phyloP scores from a whole-genome alignment of 768 basidiomycete genomes.

The Trametes cubensis region DNA sequence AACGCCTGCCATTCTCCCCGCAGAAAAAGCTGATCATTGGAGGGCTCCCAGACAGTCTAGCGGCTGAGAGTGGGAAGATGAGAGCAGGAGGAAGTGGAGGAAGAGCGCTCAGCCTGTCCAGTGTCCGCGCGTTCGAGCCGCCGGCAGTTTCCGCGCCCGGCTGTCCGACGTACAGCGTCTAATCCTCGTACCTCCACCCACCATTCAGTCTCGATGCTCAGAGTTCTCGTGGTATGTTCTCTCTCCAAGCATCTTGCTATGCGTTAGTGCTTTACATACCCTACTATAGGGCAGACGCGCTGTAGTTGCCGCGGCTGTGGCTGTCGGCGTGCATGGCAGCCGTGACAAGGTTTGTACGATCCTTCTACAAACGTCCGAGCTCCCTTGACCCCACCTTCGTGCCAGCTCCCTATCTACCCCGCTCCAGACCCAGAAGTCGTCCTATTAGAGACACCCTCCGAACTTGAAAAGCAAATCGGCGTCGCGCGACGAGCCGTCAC shows the following conservation, averaged over 20 bases:
- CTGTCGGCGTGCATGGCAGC: constrained; percentile 23
- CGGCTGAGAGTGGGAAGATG: too few species aligned
- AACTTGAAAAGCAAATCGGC: constrained; percentile 78
- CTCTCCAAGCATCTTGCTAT: too few species aligned
- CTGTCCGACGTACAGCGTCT: background rate
- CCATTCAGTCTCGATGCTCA: constrained; percentile 3
- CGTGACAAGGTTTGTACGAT: constrained; percentile 27
- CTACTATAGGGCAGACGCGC: constrained; percentile 23
- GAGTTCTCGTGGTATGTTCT: constrained; percentile 6
- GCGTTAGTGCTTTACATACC: background rate
- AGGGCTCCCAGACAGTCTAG: too few species aligned
- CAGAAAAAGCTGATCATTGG: too few species aligned
- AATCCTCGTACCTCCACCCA: background rate
- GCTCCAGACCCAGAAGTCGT: constrained; percentile 59
- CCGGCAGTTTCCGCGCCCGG: background rate
- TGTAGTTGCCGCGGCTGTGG: constrained; percentile 20
- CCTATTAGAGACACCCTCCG: constrained; percentile 73
- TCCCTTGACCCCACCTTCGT: background rate
- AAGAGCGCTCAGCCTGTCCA: too few species aligned
- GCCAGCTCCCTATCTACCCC: constrained; percentile 88
- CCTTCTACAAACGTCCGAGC: background rate
- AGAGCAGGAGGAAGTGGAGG: too few species aligned
- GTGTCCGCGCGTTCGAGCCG: too few species aligned
- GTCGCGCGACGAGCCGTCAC: constrained; percentile 62
- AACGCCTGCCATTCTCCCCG: too few species aligned